Percentiles rank a stretch among this genome's conserved stretches.
Evolutionary conservation across 2,329 filamentous ascomycete genomes (phyloP).

Genomic region (Penicillium hesseltinei): DNA sequence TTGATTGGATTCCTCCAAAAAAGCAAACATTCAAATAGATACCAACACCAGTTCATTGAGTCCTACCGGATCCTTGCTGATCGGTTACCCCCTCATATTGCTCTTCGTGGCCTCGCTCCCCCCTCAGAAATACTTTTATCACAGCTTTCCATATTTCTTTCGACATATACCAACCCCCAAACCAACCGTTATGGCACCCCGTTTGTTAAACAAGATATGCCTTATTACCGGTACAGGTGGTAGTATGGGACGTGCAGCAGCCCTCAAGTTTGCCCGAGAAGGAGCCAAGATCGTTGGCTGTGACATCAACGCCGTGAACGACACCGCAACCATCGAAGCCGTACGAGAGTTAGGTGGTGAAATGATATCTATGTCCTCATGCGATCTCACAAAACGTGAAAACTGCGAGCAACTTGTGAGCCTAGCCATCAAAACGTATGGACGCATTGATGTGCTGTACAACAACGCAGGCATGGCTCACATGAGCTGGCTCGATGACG

Average conservation of each 20-base stretch:
- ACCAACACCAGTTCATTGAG: too few species aligned
- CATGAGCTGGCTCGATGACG: slow-evolving; percentile 2
- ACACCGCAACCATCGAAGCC: neutral
- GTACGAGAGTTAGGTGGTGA: neutral
- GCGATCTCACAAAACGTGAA: slow-evolving; percentile 1
- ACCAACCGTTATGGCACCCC: neutral
- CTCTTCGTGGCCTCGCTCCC: neutral
- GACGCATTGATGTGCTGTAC: slow-evolving; percentile 1
- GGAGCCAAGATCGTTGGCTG: neutral
- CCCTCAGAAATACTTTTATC: neutral
- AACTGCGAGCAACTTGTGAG: neutral
- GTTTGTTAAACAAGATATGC: slow-evolving; percentile 1
- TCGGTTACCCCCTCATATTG: neutral
- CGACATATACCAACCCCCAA: neutral
- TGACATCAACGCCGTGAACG: neutral
- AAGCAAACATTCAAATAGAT: neutral
- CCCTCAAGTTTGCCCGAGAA: slow-evolving; percentile 3
- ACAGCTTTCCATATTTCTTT: neutral
- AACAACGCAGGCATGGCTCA: neutral
- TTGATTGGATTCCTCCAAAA: neutral
- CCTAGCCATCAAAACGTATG: neutral
- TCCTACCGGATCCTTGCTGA: neutral
- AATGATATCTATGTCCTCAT: neutral
- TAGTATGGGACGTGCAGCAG: slow-evolving; percentile 5
- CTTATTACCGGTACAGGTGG: slow-evolving; percentile 3